These are phyloP conservation scores for Jaminaea rosea DNA, from an alignment of 1,284 basidiomycete species.

Conservation along the genomic window DNA sequence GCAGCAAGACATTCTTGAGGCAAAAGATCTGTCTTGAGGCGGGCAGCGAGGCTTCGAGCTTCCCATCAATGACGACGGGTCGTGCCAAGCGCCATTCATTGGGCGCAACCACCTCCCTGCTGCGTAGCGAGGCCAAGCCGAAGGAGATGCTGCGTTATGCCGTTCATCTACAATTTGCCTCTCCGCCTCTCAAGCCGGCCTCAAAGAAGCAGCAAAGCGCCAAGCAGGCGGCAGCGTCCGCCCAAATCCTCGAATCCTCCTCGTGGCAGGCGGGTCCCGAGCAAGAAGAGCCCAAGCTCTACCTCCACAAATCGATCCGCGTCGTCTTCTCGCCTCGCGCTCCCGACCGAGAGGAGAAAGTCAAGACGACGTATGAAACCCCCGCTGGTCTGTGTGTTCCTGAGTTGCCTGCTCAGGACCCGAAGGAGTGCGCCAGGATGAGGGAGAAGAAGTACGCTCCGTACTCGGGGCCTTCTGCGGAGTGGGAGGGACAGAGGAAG, in stretches of 20 bases:
- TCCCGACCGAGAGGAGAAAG: slow-evolving; percentile 24
- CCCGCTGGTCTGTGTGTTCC: slow-evolving; percentile 9
- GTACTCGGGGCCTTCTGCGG: slow-evolving; percentile 26
- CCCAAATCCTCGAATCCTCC: neutral
- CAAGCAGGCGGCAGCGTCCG: neutral
- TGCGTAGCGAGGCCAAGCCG: neutral
- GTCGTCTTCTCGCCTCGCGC: slow-evolving; percentile 33
- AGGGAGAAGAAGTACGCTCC: slow-evolving; percentile 15
- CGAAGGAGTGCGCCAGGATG: neutral
- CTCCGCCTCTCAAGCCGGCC: slow-evolving; percentile 21
- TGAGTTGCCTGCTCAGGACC: neutral
- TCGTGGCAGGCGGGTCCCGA: neutral
- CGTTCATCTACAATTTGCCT: slow-evolving; percentile 32
- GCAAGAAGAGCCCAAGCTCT: slow-evolving; percentile 16
- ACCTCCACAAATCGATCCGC: slow-evolving; percentile 29
- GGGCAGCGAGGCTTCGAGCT: neutral
- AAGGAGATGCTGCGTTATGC: slow-evolving; percentile 33
- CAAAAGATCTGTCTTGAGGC: slow-evolving; percentile 19
- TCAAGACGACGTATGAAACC: slow-evolving; percentile 23
- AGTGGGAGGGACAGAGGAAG: slow-evolving; percentile 18
- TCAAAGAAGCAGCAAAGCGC: too few relatives aligned
- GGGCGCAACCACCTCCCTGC: neutral
- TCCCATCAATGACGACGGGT: neutral
- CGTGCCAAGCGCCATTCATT: neutral
- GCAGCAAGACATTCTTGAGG: slow-evolving; percentile 34